A percentile compares a stretch with the other conserved stretches of the same genome.
These are phyloP conservation scores for Graphilbum sp. DNA, from an alignment of 2,329 filamentous ascomycete species.

Conservation along the genomic window DNA sequence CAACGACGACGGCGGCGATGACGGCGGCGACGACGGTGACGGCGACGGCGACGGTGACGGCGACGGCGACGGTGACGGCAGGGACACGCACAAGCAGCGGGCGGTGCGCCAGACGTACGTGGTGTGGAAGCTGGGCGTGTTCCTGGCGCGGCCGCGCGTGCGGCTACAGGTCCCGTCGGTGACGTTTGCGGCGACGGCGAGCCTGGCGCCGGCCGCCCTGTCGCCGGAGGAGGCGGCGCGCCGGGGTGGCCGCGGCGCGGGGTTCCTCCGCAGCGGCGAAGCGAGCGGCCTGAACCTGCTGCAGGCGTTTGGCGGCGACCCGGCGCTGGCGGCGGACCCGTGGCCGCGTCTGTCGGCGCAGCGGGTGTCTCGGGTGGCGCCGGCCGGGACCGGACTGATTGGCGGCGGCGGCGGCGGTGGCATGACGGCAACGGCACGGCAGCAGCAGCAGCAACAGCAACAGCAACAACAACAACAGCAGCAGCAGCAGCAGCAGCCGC, in stretches of 20 bases:
- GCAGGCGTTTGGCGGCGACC: constrained; percentile 53
- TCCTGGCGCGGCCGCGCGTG: constrained; percentile 41
- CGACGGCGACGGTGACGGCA: constrained; percentile 7
- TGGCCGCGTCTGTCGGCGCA: constrained; percentile 55
- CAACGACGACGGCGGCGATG: constrained; percentile 19
- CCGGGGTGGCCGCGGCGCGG: constrained; percentile 13
- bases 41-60: constrained; percentile 5
- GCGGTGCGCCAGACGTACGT: constrained; percentile 28
- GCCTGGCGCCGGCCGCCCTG: constrained; percentile 35
- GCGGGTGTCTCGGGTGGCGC: constrained; percentile 58
- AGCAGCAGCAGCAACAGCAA: no score
- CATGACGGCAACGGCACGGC: no score
- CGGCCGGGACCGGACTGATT: constrained; percentile 20
- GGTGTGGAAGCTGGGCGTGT: constrained; percentile 44
- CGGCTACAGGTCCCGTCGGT: constrained; percentile 50
- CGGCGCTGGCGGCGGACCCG: constrained; percentile 41
- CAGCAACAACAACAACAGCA: constrained; percentile 12
- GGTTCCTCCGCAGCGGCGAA: constrained; percentile 53
- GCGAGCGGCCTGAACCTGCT: constrained; percentile 63
- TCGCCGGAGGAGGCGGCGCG: constrained; percentile 11
- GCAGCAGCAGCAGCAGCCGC: constrained; percentile 44
- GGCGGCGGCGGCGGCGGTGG: constrained; percentile 31
- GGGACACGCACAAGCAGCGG: constrained; percentile 11
- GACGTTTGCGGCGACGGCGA: constrained; percentile 46
- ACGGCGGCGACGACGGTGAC: constrained; percentile 11